phyloP scores from a whole-genome alignment of 169 alveolate species.

The Ichthyophthirius multifiliis region DNA sequence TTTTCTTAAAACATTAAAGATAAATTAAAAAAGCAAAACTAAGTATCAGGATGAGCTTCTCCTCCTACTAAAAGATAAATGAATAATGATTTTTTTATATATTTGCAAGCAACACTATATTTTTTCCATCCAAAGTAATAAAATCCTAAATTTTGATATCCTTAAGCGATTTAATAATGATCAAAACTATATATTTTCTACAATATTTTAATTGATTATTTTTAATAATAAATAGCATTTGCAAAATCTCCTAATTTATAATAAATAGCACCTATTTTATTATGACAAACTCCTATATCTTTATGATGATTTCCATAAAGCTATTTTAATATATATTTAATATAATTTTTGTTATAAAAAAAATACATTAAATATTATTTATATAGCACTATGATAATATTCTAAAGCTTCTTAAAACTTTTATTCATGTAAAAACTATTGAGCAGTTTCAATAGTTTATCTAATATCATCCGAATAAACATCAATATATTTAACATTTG shows the following conservation, averaged over 20 bases:
- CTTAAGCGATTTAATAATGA: conserved; percentile 57
- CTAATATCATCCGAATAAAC: conserved; percentile 47
- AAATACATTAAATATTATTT: conserved; percentile 21
- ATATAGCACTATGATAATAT: conserved; percentile 31
- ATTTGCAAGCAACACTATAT: conserved; percentile 54
- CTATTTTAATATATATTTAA: not conserved
- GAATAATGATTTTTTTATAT: conserved; percentile 56
- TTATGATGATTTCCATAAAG: conserved; percentile 60
- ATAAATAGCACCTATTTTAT: conserved; percentile 55
- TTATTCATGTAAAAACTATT: conserved; percentile 47
- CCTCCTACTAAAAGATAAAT: conserved; percentile 53
- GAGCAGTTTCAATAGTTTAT: conserved; percentile 30
- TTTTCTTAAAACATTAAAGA: conserved; percentile 59
- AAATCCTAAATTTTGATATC: conserved; percentile 48
- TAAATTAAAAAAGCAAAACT: conserved; percentile 49
- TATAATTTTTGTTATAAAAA: not conserved
- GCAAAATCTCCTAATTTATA: conserved; percentile 59
- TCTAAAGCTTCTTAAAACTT: conserved; percentile 60
- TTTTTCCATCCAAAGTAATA: conserved; percentile 43
- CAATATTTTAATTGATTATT: conserved; percentile 41
- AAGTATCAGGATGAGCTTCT: conserved; percentile 64
- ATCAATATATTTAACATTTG: conserved; percentile 48
- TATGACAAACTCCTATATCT: conserved; percentile 54
- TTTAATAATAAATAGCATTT: conserved; percentile 56
- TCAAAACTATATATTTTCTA: conserved; percentile 50